These are phyloP conservation scores for Trichoderma sp. DNA, from an alignment of 2,329 filamentous ascomycete genomes.

Conservation along the genomic window DNA sequence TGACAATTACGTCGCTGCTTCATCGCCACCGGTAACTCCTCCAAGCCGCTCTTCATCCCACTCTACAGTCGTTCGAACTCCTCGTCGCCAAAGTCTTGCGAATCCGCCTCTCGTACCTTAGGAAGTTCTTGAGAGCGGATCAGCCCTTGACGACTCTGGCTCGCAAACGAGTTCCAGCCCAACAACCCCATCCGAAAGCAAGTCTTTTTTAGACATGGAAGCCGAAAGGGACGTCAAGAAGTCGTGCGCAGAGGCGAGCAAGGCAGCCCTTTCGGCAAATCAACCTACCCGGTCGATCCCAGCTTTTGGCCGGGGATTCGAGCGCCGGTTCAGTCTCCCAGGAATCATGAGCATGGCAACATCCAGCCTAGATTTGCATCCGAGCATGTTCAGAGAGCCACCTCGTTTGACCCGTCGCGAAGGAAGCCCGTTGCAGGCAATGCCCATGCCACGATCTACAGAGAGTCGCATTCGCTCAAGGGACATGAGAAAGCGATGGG, in stretches of 20 bases:
- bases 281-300: conserved; percentile 6
- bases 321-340: not conserved
- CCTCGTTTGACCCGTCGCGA: not conserved
- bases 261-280: not conserved
- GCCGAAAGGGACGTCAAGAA: conserved; percentile 21
- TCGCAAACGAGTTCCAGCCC: not conserved
- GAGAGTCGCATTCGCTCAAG: not conserved
- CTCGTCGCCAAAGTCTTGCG: conserved; percentile 29
- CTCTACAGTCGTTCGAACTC: conserved; percentile 42
- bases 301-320: not conserved
- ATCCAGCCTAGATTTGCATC: not conserved
- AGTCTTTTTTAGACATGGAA: conserved; percentile 40
- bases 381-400: not conserved
- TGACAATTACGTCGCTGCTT: not conserved
- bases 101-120: conserved; percentile 27
- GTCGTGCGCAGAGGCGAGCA: conserved; percentile 17
- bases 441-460: not conserved
- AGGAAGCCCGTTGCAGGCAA: not conserved
- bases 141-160: conserved; percentile 29
- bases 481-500: not conserved
- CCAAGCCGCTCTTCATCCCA: conserved; percentile 18
- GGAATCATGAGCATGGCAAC: not conserved
- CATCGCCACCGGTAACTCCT: not conserved
- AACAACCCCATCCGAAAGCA: not conserved
- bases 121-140: conserved; percentile 35